Conservation (phyloP, 495 filamentous ascomycete genomes). For the Annulohypoxylon bovei region DNA sequence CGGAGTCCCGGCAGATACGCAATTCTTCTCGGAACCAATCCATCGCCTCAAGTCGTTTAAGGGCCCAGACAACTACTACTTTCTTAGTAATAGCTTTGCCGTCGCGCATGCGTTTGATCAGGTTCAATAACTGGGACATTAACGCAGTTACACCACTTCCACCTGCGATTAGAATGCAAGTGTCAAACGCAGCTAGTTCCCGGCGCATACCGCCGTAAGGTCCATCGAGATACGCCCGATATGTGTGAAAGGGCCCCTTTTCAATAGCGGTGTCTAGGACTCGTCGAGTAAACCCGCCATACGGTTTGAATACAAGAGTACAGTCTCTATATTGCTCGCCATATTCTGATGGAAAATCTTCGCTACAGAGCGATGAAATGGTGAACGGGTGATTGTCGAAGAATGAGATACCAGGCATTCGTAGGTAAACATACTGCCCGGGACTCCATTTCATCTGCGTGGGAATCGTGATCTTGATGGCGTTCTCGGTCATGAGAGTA, state of each 20-base stretch:
- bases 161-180: constrained; percentile 89
- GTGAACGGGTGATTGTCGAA: constrained; percentile 97
- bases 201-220: constrained; percentile 95
- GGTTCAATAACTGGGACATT: constrained; percentile 85
- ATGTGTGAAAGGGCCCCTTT: constrained; percentile 85
- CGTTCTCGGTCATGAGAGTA: constrained; percentile 87
- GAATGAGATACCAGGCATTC: constrained; percentile 89
- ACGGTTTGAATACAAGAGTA: constrained; percentile 89
- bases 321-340: constrained; percentile 88
- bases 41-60: constrained; percentile 90
- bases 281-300: constrained; percentile 84
- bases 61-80: constrained; percentile 89
- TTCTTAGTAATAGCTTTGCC: constrained; percentile 91
- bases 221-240: constrained; percentile 89
- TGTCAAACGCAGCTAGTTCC: constrained; percentile 91
- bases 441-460: constrained; percentile 93
- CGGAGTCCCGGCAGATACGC: constrained; percentile 84
- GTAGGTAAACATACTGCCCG: constrained; percentile 92
- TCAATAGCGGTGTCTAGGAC: constrained; percentile 80
- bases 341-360: constrained; percentile 88
- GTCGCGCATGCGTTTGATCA: constrained; percentile 94
- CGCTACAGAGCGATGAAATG: constrained; percentile 84
- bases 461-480: constrained; percentile 91
- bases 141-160: constrained; percentile 95
- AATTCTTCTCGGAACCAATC: constrained; percentile 98